Percentiles rank a stretch among this genome's conserved stretches.
phyloP scores from a whole-genome alignment of 805 yeast species.

The Clavispora asparagi region DNA sequence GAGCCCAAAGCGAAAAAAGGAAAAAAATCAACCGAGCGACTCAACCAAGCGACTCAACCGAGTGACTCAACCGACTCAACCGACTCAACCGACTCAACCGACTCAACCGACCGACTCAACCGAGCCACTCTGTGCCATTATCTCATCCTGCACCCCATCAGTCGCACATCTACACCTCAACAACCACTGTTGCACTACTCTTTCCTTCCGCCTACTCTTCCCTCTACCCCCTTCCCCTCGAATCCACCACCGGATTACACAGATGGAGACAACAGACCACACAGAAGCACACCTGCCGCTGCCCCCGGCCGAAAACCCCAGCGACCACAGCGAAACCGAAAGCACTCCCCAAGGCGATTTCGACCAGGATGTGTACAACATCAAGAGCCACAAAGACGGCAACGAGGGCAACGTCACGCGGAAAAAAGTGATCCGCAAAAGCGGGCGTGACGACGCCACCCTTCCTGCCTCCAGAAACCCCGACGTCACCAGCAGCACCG shows the following conservation, averaged over 20 bases:
- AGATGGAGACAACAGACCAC: slow-evolving; percentile 9
- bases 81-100: too few species aligned
- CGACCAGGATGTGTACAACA: slow-evolving; percentile 13
- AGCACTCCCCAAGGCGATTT: slow-evolving; percentile 3
- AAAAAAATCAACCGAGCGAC: too few species aligned
- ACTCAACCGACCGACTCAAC: too few species aligned
- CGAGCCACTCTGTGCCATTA: too few species aligned
- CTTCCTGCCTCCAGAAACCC: slow-evolving; percentile 1
- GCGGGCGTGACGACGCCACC: slow-evolving; percentile 2
- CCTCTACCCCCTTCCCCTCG: background rate
- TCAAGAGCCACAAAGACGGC: slow-evolving; percentile 10
- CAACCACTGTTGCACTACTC: background rate
- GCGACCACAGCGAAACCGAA: background rate
- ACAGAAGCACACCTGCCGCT: slow-evolving; percentile 13
- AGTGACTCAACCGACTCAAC: too few species aligned
- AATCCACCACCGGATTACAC: background rate
- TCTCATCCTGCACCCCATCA: too few species aligned
- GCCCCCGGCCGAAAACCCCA: background rate
- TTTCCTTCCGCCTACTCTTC: background rate
- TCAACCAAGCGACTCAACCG: too few species aligned
- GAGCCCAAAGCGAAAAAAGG: too few species aligned
- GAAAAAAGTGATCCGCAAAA: slow-evolving; percentile 14
- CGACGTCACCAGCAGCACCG: slow-evolving; percentile 3
- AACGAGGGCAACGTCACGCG: slow-evolving; percentile 12
- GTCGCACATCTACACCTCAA: background rate